Percentiles rank a stretch among this genome's conserved stretches.
These are phyloP conservation scores for Aspergillus spinulosporus DNA, from an alignment of 2,329 filamentous ascomycete genomes.

Conservation along the genomic window DNA sequence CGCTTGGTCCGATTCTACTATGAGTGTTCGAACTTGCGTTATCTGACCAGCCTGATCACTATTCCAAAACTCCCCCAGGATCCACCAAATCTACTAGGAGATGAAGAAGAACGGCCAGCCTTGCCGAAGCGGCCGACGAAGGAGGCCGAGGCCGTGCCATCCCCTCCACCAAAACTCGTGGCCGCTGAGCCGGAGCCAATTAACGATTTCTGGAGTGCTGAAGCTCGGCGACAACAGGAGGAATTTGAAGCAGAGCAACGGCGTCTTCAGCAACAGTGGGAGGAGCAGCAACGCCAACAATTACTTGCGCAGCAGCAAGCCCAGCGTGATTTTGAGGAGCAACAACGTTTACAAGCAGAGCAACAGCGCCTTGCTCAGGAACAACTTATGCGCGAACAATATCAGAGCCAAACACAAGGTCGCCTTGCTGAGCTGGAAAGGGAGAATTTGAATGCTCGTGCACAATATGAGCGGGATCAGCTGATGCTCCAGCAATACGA, in stretches of 20 bases:
- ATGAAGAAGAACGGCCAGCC: conserved; percentile 80
- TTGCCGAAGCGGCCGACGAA: conserved; percentile 72
- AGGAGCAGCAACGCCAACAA: conserved; percentile 76
- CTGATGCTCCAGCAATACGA: conserved; percentile 97
- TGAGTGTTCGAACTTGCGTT: conserved; percentile 95
- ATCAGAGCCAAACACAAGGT: conserved; percentile 90
- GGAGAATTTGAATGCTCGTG: conserved; percentile 89
- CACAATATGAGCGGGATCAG: conserved; percentile 96
- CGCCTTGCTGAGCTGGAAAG: conserved; percentile 93
- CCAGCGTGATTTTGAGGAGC: conserved; percentile 93
- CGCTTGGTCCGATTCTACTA: conserved; percentile 98
- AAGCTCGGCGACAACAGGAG: conserved; percentile 85
- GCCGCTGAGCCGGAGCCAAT: conserved; percentile 87
- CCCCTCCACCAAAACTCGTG: conserved; percentile 64
- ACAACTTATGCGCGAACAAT: conserved; percentile 82
- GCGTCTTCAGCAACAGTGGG: conserved; percentile 81
- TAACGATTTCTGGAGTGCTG: conserved; percentile 95
- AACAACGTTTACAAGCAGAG: conserved; percentile 82
- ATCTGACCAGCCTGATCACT: conserved; percentile 92
- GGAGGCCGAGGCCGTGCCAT: conserved; percentile 69
- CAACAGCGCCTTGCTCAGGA: conserved; percentile 91
- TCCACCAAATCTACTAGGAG: conserved; percentile 81
- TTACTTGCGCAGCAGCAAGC: conserved; percentile 80
- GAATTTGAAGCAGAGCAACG: conserved; percentile 95
- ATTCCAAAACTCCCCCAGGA: conserved; percentile 95